Percentiles rank a stretch among this genome's conserved stretches.
Evolutionary conservation across 768 basidiomycete species (phyloP).

Genomic region (Termitomyces sp.): DNA sequence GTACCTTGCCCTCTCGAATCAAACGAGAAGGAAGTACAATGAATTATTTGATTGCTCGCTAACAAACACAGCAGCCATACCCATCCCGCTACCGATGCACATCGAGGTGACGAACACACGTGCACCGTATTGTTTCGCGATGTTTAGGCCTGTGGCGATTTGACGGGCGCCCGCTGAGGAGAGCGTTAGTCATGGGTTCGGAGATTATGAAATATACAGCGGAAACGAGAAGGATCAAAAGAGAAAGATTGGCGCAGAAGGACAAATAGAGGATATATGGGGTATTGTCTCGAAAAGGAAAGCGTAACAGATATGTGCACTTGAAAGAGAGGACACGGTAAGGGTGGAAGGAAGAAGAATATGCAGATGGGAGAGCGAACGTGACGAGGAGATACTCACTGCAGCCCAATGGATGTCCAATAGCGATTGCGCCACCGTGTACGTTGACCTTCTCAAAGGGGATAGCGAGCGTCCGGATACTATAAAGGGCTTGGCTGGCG

Average conservation of each 20-base stretch:
- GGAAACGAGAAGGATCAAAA: too few species aligned
- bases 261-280: too few species aligned
- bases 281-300: too few species aligned
- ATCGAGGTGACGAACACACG: constrained; percentile 87
- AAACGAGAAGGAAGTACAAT: too few species aligned
- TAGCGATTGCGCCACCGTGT: constrained; percentile 84
- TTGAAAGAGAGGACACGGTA: too few species aligned
- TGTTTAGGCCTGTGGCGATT: constrained; percentile 78
- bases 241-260: too few species aligned
- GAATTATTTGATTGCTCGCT: constrained; percentile 77
- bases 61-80: constrained; percentile 85
- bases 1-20: too few species aligned
- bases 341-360: not conserved
- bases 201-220: too few species aligned
- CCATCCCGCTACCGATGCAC: constrained; percentile 91
- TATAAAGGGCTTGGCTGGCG: constrained; percentile 78
- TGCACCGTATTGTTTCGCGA: constrained; percentile 71
- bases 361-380: not conserved
- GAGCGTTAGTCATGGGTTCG: too few species aligned
- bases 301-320: too few species aligned
- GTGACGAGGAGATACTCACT: constrained; percentile 42
- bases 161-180: constrained; percentile 75
- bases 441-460: constrained; percentile 80
- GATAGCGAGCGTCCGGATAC: constrained; percentile 64
- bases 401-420: constrained; percentile 86